A percentile compares a stretch with the other conserved stretches of the same genome.
Conservation (phyloP, 768 basidiomycete species). For the Russula foetens region DNA sequence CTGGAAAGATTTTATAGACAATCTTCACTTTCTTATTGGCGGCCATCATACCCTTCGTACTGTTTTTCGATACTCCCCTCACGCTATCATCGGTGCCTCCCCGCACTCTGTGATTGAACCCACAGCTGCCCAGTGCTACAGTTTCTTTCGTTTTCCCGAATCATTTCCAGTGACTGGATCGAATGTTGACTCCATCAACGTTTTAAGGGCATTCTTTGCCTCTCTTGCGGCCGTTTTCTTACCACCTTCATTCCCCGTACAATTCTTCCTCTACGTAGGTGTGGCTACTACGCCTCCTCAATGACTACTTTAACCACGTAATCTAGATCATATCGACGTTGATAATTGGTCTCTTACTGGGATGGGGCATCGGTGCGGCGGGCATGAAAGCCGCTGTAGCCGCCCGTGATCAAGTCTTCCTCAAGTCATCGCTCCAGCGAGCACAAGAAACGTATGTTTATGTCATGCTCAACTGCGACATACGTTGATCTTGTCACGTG, state of each 20-base stretch:
- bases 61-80: neutral
- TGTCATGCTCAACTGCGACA: neutral
- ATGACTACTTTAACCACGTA: neutral
- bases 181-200: neutral
- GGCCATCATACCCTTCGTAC: neutral
- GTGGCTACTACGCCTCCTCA: neutral
- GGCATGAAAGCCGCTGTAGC: constrained; percentile 43
- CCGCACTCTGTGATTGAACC: neutral
- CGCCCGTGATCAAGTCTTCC: constrained; percentile 29
- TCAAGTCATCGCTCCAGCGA: constrained; percentile 25
- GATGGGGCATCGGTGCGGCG: constrained; percentile 49
- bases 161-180: neutral
- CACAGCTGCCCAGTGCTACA: neutral
- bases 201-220: constrained; percentile 38
- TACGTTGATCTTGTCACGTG: neutral
- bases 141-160: neutral
- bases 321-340: constrained; percentile 35
- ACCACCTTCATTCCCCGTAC: constrained; percentile 41
- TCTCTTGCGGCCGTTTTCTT: constrained; percentile 35
- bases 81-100: neutral
- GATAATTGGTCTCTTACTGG: constrained; percentile 38
- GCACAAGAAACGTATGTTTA: constrained; percentile 27
- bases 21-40: neutral
- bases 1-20: neutral
- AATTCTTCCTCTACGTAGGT: constrained; percentile 41